Evolutionary conservation across 306 rosid species (phyloP).

Genomic region (Vachellia collinsii): DNA sequence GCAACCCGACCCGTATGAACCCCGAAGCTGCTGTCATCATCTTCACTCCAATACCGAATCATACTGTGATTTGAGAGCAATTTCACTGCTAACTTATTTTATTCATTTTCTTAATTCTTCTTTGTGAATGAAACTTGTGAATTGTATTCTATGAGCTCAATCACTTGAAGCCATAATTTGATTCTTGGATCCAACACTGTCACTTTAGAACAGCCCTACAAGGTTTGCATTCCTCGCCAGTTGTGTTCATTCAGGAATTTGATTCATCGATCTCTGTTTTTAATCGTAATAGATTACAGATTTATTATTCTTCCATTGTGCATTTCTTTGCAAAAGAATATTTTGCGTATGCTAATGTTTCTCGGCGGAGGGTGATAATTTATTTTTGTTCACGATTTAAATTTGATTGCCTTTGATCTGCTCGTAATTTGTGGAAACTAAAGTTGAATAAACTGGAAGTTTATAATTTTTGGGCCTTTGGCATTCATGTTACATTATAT

Average conservation of each 20-base stretch:
- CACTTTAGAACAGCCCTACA: not conserved
- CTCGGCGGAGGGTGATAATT: not conserved
- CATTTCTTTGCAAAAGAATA: not conserved
- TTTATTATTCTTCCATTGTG: constrained; percentile 15
- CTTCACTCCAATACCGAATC: constrained; percentile 1
- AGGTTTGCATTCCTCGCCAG: constrained; percentile 20
- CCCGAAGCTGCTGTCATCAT: constrained; percentile 5
- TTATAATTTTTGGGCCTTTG: constrained; percentile 31
- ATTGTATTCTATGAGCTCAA: constrained; percentile 32
- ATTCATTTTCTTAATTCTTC: not conserved
- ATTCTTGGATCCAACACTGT: constrained; percentile 41
- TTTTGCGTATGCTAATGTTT: constrained; percentile 1
- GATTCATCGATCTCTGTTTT: constrained; percentile 25
- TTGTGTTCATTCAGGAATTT: constrained; percentile 11
- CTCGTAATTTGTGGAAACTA: constrained; percentile 32
- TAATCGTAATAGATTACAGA: constrained; percentile 22
- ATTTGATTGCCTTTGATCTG: constrained; percentile 21
- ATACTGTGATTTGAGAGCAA: not conserved
- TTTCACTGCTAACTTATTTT: constrained; percentile 1
- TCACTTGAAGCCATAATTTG: constrained; percentile 45
- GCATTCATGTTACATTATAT: constrained; percentile 29
- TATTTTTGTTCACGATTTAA: not conserved
- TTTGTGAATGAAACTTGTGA: constrained; percentile 20
- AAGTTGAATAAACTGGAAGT: constrained; percentile 15
- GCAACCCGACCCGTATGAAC: not conserved